These are phyloP conservation scores for Irpex sp. DNA, from an alignment of 1,284 basidiomycete genomes.

Conservation along the genomic window DNA sequence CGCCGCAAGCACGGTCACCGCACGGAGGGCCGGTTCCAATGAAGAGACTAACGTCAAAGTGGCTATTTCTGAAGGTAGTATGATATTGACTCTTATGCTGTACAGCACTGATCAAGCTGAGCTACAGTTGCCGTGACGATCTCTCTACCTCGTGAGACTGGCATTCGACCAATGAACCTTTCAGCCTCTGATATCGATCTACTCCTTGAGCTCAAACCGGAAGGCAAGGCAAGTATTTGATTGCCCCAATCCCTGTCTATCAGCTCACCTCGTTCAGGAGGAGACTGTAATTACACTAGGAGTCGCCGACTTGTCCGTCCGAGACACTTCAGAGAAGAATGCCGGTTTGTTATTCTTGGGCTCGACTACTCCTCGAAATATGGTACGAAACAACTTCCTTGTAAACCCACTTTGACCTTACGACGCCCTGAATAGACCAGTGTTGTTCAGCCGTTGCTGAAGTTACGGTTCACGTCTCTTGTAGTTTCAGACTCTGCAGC, in stretches of 20 bases:
- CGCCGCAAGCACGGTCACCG: conserved; percentile 20
- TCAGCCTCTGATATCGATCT: conserved; percentile 61
- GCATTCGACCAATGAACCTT: conserved; percentile 50
- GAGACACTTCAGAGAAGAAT: conserved; percentile 38
- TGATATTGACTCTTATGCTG: conserved; percentile 3
- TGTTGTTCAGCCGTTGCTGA: conserved; percentile 50
- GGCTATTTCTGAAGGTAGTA: conserved; percentile 54
- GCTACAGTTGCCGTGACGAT: conserved; percentile 40
- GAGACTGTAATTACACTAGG: conserved; percentile 66
- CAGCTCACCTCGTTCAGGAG: conserved; percentile 40
- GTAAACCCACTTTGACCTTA: not conserved
- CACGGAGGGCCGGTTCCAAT: conserved; percentile 21
- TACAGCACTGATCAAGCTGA: conserved; percentile 3
- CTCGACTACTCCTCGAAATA: conserved; percentile 45
- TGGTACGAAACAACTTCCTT: conserved; percentile 40
- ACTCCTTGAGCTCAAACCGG: conserved; percentile 63
- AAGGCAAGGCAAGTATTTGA: conserved; percentile 52
- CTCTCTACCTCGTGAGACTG: conserved; percentile 34
- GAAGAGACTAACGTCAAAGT: conserved; percentile 52
- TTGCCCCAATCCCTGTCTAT: not conserved
- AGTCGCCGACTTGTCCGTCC: conserved; percentile 58
- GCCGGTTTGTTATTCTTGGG: conserved; percentile 41
- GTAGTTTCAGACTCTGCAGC: conserved; percentile 60
- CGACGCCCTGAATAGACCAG: conserved; percentile 31
- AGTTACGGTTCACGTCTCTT: conserved; percentile 66